Evolutionary conservation across 106 monocot genomes (phyloP), one percentile per base, ranked within the genome.

Genomic region (Narthecium ossifragum): DNA sequence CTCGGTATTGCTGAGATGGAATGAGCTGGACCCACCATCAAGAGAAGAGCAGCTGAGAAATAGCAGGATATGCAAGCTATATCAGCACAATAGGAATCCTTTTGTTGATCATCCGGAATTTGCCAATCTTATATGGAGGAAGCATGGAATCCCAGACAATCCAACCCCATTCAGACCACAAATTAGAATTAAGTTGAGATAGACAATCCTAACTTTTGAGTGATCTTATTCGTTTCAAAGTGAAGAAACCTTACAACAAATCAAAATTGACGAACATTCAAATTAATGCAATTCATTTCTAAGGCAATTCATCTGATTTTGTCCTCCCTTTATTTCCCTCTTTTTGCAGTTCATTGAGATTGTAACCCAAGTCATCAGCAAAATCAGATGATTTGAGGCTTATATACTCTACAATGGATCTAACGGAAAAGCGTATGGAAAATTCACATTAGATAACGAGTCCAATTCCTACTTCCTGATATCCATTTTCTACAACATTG

Each of bases 91-190:
- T 55, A 79, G 83, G 56, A 92, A 92, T 53, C 91, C 85, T 13
- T 86, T 92, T 28, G 45, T 92, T 60, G 91, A 92, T 72, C 91
- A 86, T 80, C 86, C 91, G 36, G 91, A 92, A 68, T 92, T 72
- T 69, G 91, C 77, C 18, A 75, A 83, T 53, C 73, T 79, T 34
- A 83, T 86, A 33, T 92, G 86, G 91, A 73, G 86, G 91, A 73
- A 67, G 59, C 28, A 51, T 37, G 38, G 26, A 8, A 24, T 14
- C 61, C 12, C 25, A 33, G 39, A 15, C 15, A 54, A 17, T 41
- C 15, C 23, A 29, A 15, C 12, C 22, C 5, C 52, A n/a, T 24
- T 13, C 1, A 41, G 38, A 18, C 13, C 48, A 28, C 18, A 55
- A 31, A 55, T 61, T 61, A 60, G 77, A 71, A 67, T 71, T 18